Base-by-base conservation (phyloP, 106 monocot species). In the Iris macrosiphon region DNA sequence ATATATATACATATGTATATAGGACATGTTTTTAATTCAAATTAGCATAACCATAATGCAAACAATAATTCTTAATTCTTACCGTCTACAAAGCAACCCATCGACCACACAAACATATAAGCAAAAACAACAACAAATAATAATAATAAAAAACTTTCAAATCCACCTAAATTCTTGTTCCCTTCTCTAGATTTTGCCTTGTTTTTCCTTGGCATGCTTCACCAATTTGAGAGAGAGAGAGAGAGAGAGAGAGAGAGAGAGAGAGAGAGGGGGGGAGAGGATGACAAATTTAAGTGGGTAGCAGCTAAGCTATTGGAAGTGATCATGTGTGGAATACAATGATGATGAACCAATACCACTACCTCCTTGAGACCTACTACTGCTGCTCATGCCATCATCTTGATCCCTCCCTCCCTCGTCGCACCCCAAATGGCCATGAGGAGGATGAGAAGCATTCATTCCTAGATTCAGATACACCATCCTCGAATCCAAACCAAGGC, bases 381-480 rank as follows among this genome's bases (percentile, higher is more conserved):
- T 43, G 40, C 42, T 73, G 26, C 59, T 31, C 40, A 73, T 46
- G 29, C 58, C 59, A 25, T 65, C 72, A 49, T 93, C 80, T 17
- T 81, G 76, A 1, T 59, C 56, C 57, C 49, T 6, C 72, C 84
- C 6, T 76, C 86, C 43, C 67, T 60, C 38, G 82, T 73, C 57
- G 32, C 71, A 66, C 45, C 76, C 83, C 26, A 84, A 77, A 49
- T 85, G 90, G 11, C 3, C 33, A 0, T 35, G 34, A 35, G 4
- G 34, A 35, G 4, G 31, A 17, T 17, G 17, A 34, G 64, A 73
- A 14, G 77, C 80, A 79, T 86, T 82, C 13, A 91, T 87, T 0
- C 46, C 67, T 4, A 98, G 75, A 55, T 98, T 87, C 31, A 98
- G 73, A 22, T 98, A 98, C 64, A 98, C 91, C 87, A 98, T 98